A percentile compares a stretch with the other conserved stretches of the same genome.
phyloP scores from a whole-genome alignment of 2,329 filamentous ascomycete genomes.

The Aotearoamyces nothofagi region DNA sequence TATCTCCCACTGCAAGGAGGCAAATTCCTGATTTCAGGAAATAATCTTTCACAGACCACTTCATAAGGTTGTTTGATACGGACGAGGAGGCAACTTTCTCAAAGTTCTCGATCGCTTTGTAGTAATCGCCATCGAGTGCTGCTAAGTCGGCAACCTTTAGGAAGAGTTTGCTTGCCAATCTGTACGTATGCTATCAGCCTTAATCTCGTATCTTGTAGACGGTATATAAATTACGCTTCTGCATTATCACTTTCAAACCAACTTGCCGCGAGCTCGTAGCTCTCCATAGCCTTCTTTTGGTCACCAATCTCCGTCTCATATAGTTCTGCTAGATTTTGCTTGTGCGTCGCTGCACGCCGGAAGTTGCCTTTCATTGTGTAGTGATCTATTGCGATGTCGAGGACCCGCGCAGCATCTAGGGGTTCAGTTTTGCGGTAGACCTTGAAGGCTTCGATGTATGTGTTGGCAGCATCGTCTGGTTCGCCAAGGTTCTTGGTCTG shows the following conservation, averaged over 20 bases:
- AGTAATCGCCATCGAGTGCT: slow-evolving; percentile 71
- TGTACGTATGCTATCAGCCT: slow-evolving; percentile 19
- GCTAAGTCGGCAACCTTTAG: slow-evolving; percentile 84
- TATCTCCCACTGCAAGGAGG: slow-evolving; percentile 59
- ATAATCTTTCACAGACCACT: slow-evolving; percentile 90
- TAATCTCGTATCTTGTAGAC: slow-evolving; percentile 1
- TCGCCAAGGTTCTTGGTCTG: slow-evolving; percentile 74
- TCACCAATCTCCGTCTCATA: slow-evolving; percentile 74
- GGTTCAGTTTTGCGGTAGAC: slow-evolving; percentile 79
- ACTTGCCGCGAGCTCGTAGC: slow-evolving; percentile 71
- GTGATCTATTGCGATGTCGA: slow-evolving; percentile 67
- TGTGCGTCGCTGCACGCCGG: slow-evolving; percentile 75
- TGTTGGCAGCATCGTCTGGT: slow-evolving; percentile 83
- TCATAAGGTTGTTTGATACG: slow-evolving; percentile 83
- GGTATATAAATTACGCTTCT: slow-evolving; percentile 44
- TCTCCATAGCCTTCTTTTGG: slow-evolving; percentile 60
- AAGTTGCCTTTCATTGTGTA: slow-evolving; percentile 88
- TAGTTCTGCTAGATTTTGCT: slow-evolving; percentile 77
- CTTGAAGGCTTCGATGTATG: slow-evolving; percentile 83
- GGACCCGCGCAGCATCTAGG: slow-evolving; percentile 64
- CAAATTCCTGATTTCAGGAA: slow-evolving; percentile 89
- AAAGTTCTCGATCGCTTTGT: slow-evolving; percentile 66
- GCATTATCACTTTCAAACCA: slow-evolving; percentile 88
- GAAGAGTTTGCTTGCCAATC: slow-evolving; percentile 83
- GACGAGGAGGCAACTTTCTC: slow-evolving; percentile 69